Evolutionary conservation across 2,329 filamentous ascomycete species (phyloP), one percentile per base, ranked within the genome.

Genomic region (Didymosphaeria variabile): DNA sequence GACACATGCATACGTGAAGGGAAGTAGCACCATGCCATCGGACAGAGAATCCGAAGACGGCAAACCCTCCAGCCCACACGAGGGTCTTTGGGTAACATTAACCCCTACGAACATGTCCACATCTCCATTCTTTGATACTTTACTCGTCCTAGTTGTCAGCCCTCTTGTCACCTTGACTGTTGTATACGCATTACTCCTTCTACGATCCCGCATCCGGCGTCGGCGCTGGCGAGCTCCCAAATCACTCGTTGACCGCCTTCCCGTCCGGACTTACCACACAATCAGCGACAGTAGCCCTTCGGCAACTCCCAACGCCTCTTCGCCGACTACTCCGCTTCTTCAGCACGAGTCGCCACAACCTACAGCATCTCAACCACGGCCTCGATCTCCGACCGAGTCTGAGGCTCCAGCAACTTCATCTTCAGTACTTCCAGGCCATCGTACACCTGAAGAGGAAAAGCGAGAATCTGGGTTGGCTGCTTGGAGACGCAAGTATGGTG

Each of bases 141-240:
- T 99, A 2, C 84, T 98, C n/a, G 93, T 99, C 9, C 84, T 99
- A n/a, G 93, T 99, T 34, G 89, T 98, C 57, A 97, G 94, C 72
- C 95, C 95, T 8, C 81, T 99, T 15, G 90, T 98, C 55, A 98
- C 95, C 0, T 80, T 99, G 71, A 96, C 93, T 3, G 90, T 97
- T 5, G 94, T 99, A 1, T 98, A 98, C 74, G 91, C 92, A 13
- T 85, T 98, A 12, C 85, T 98, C 5, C 86, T 98, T 44, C 83
- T 98, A 40, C 90, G 95, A 57, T 94, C 94, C 50, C 90, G 94
- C 61, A 96, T 97, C 68, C 90, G 94, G 54, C 87, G 94, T 61
- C 87, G 94, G 65, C 87, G 94, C 69, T 99, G 95, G 94, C 88
- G 95, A 71, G 95, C 95, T n/a, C 95, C 95, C 5, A 99, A 99